Evolutionary conservation across 257 asterid species (phyloP).

Genomic region (Jasminum sambac): DNA sequence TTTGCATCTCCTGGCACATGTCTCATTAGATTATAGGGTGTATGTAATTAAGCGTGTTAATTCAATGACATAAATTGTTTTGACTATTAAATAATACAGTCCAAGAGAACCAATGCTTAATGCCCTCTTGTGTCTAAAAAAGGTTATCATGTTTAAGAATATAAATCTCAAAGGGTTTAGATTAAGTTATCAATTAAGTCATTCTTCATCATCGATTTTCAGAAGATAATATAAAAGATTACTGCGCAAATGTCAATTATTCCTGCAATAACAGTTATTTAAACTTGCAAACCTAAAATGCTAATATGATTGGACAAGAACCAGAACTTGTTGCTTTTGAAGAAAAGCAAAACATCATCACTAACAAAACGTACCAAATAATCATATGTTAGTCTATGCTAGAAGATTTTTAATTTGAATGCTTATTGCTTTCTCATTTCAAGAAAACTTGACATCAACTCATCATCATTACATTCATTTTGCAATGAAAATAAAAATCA

Average conservation of each 20-base stretch:
- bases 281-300: not conserved
- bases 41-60: no score
- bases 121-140: not conserved
- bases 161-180: not conserved
- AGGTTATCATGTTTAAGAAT: conserved; percentile 2
- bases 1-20: no score
- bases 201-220: conserved; percentile 19
- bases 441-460: not conserved
- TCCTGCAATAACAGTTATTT: conserved; percentile 1
- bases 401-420: no score
- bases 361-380: not conserved
- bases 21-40: no score
- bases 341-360: not conserved
- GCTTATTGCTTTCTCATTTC: no score
- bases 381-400: no score
- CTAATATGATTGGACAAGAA: not conserved
- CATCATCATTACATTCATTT: no score
- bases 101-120: no score
- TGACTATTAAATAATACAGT: no score
- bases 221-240: conserved; percentile 6
- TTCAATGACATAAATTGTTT: no score
- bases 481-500: no score
- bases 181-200: conserved; percentile 14
- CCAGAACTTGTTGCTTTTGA: not conserved
- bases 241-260: conserved; percentile 13